Evolutionary conservation across 169 alveolate genomes (phyloP), one percentile per base, ranked within the genome.

Genomic region (Toxoplasma gondii): DNA sequence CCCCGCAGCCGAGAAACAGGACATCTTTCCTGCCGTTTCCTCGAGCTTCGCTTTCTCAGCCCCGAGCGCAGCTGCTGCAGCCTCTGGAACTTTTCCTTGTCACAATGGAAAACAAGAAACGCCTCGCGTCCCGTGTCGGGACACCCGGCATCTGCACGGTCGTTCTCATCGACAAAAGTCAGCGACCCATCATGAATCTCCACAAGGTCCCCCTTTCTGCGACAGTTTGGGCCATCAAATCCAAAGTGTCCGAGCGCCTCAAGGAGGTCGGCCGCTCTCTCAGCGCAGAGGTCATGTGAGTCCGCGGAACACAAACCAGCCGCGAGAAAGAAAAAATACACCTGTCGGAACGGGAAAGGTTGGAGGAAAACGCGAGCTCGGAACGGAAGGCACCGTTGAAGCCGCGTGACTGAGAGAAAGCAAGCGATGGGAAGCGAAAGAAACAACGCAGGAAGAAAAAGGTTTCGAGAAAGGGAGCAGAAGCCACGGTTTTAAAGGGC

Each of bases 191-290:
- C 41, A 88, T 88, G 92, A 88, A 88, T 58, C 83, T 88, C 53
- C 92, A 88, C 83, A 53, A 41, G 29, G 92, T 88, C 22, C 92
- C 92, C 29, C 92, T 45, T 9, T 39, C 49, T 53, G 92, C 69
- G n/a, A 34, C 64, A 22, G 43, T 88, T 31, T 19, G 54, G 34
- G 83, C 49, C 54, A 69, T 88, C 58, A 88, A 88, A n/a, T 16
- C 36, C 5, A 88, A 88, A 36, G 58, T 88, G 64, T 88, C 92
- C 7, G 92, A 88, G 58, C 49, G 92, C 9, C 92, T 88, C 38
- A 58, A 58, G 58, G 92, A 88, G 34, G 92, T 88, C 54, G 92
- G 92, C 27, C 45, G 92, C 36, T 45, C 67, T 19, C 83, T 88
- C 27, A 69, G 80, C 38, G 84, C 92, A 1, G 92, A 88, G 64